Conservation (phyloP, 495 filamentous ascomycete genomes). For the Apiosordaria backusii region DNA sequence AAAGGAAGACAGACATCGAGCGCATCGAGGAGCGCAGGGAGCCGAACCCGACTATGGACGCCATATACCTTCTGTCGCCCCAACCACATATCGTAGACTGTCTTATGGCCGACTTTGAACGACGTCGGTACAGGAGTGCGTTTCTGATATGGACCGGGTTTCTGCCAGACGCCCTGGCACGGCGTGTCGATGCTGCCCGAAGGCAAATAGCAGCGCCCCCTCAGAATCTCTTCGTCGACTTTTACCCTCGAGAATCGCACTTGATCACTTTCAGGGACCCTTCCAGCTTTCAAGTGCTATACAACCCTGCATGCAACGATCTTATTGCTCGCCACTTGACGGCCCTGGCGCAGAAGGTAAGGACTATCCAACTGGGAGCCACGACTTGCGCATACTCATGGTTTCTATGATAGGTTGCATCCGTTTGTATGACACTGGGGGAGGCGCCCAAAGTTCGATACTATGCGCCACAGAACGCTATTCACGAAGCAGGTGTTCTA, state of each 20-base stretch:
- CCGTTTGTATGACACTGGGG: slow-evolving; percentile 75
- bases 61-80: slow-evolving; percentile 85
- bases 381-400: too few species aligned
- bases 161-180: slow-evolving; percentile 39
- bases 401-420: slow-evolving; percentile 65
- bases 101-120: slow-evolving; percentile 85
- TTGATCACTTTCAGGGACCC: slow-evolving; percentile 89
- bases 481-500: slow-evolving; percentile 83
- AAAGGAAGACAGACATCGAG: slow-evolving; percentile 67
- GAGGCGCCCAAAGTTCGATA: slow-evolving; percentile 91
- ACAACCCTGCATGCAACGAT: slow-evolving; percentile 83
- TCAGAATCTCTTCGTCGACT: slow-evolving; percentile 77
- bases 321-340: slow-evolving; percentile 77
- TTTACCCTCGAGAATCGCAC: slow-evolving; percentile 85
- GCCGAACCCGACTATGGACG: slow-evolving; percentile 83
- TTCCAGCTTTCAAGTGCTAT: slow-evolving; percentile 89
- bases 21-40: slow-evolving; percentile 79
- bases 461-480: slow-evolving; percentile 68
- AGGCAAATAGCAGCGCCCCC: slow-evolving; percentile 65
- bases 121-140: slow-evolving; percentile 66
- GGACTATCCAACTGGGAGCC: slow-evolving; percentile 15
- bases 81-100: slow-evolving; percentile 86
- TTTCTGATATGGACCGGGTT: slow-evolving; percentile 80
- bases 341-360: slow-evolving; percentile 80
- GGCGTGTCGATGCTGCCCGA: slow-evolving; percentile 52